phyloP scores from a whole-genome alignment of 176 grass and related monocot genomes.

The Oryza longistaminata region DNA sequence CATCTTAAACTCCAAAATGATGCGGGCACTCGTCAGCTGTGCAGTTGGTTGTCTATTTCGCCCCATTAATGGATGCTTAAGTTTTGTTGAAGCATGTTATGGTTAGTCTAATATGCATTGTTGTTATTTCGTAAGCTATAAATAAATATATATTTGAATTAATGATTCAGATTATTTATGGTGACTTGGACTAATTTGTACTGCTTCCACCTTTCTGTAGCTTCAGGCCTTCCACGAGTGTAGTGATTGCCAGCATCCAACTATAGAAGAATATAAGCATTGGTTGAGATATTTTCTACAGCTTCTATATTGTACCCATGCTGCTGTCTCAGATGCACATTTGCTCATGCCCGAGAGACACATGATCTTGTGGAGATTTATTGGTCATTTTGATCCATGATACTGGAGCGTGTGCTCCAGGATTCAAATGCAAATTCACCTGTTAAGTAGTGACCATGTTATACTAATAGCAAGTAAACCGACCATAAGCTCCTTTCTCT shows the following conservation, averaged over 20 bases:
- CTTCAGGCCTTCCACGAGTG: not conserved
- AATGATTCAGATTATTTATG: not conserved
- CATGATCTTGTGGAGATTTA: not conserved
- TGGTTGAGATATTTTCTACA: not conserved
- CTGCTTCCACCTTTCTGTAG: constrained; percentile 4
- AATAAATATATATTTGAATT: not conserved
- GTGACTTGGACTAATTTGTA: not conserved
- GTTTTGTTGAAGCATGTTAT: not conserved
- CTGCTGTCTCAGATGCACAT: not conserved
- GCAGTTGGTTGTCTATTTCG: not conserved
- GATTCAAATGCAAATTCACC: not conserved
- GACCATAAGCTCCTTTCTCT: not conserved
- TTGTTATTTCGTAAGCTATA: not conserved
- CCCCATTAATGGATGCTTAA: not conserved
- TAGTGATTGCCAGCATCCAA: not conserved
- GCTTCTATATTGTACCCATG: not conserved
- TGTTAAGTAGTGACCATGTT: not conserved
- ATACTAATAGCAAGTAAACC: not conserved
- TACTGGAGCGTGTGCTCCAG: not conserved
- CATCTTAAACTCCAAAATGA: not conserved
- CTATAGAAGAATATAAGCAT: not conserved
- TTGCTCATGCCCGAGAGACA: not conserved
- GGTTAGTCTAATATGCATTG: not conserved
- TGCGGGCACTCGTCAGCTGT: not conserved
- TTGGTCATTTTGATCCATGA: not conserved